A percentile compares a stretch with the other conserved stretches of the same genome.
Evolutionary conservation across 1,284 basidiomycete genomes (phyloP).

Genomic region (Trametes versicolor): DNA sequence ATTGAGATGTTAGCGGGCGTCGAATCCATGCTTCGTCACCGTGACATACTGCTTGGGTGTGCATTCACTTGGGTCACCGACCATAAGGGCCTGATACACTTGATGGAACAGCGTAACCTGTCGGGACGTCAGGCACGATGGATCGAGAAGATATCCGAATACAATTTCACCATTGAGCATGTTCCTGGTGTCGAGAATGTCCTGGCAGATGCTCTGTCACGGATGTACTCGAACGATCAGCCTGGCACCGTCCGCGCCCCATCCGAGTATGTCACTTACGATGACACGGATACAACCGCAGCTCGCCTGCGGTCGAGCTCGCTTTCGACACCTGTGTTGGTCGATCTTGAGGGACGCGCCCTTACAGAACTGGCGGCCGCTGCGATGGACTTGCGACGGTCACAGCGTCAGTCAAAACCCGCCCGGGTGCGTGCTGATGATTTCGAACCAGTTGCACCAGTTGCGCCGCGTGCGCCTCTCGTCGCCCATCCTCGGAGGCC

Average conservation of each 20-base stretch:
- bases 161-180: not conserved
- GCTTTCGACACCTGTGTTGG: no score
- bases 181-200: not conserved
- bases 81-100: not conserved
- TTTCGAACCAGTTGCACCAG: no score
- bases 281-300: no score
- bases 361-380: no score
- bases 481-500: no score
- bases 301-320: no score
- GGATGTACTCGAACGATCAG: not conserved
- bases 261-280: no score
- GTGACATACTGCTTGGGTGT: slow-evolving; percentile 1
- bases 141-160: not conserved
- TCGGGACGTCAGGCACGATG: not conserved
- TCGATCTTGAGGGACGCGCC: no score
- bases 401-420: no score
- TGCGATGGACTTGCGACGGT: no score
- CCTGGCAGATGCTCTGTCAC: not conserved
- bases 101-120: not conserved
- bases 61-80: slow-evolving; percentile 8
- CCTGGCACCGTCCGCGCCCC: not conserved
- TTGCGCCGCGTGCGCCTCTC: no score
- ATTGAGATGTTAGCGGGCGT: slow-evolving; percentile 11
- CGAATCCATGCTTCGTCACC: slow-evolving; percentile 8
- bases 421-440: no score